A percentile compares a stretch with the other conserved stretches of the same genome.
These are phyloP conservation scores for Lathyrus sativus DNA, from an alignment of 306 rosid genomes.

Conservation along the genomic window DNA sequence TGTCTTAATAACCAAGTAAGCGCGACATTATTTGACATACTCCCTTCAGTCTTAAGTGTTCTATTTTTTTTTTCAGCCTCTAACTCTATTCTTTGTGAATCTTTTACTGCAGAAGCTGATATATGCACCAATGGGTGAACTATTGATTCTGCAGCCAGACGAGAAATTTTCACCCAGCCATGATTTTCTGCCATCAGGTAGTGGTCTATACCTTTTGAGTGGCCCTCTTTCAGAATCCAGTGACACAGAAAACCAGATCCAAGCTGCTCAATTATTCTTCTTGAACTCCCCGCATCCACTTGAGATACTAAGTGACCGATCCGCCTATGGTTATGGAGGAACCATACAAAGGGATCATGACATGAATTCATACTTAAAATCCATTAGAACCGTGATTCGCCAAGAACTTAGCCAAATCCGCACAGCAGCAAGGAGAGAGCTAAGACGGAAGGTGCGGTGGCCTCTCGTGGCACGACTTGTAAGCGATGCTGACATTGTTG, in stretches of 20 bases:
- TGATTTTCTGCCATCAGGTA: conserved; percentile 81
- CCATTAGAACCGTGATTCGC: conserved; percentile 68
- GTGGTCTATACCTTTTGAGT: conserved; percentile 71
- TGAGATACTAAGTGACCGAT: conserved; percentile 75
- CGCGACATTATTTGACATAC: conserved; percentile 49
- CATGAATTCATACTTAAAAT: conserved; percentile 72
- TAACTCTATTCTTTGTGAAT: conserved; percentile 48
- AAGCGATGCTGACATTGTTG: conserved; percentile 42
- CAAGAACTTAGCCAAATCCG: conserved; percentile 69
- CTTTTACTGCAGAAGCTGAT: conserved; percentile 61
- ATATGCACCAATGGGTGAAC: conserved; percentile 86
- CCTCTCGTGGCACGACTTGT: conserved; percentile 48
- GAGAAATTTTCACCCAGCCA: conserved; percentile 85
- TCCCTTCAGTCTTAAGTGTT: neutral
- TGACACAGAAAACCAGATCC: conserved; percentile 63
- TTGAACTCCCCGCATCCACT: conserved; percentile 96
- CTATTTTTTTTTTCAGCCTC: conserved; percentile 28
- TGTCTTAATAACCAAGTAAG: conserved; percentile 81
- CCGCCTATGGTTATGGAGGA: conserved; percentile 88
- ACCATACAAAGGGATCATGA: conserved; percentile 88
- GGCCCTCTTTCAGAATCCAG: conserved; percentile 51
- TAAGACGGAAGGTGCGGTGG: conserved; percentile 73
- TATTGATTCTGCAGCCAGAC: conserved; percentile 89
- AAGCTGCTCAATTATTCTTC: conserved; percentile 63
- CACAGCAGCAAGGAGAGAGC: conserved; percentile 56